Evolutionary conservation across 306 rosid species (phyloP), one percentile per base, ranked within the genome.

Genomic region (Geum urbanum): DNA sequence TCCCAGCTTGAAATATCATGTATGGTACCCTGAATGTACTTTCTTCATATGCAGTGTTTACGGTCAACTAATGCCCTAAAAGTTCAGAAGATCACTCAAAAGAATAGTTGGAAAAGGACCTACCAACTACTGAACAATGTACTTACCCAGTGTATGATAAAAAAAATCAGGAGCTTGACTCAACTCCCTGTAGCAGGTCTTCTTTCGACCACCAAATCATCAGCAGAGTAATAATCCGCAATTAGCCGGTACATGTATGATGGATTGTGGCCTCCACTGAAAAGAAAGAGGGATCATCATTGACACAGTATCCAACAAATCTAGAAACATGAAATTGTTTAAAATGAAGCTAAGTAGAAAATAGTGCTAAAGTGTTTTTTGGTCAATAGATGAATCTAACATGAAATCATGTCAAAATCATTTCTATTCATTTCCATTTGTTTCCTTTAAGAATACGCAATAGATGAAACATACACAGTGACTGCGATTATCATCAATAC

Each of bases 211-310:
- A 87, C 97, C 80, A 94, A 86, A 86, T 94, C 99, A 83, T 87
- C 92, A 66, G 99, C 95, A 55, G 97, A 86, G 83, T 94, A 94
- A 76, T 91, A 94, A 71, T 94, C 99, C 19, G 97, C 92, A 9
- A 94, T 91, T 35, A 94, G 99, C 80, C 96, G 89, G 80, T 94
- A 91, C 99, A 94, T 80, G 76, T 94, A 94, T 53, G 99, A 91
- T 37, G 99, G 85, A 76, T 89, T 94, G 75, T 94, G 96, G 79
- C 99, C 99, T 74, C 99, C 99, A 40, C 99, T 94, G 89, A 35
- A 22, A 86, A 79, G 72, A 49, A 76, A 74, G 66, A 69, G 54
- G 70, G 43, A 9, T 35, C 47, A 67, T 73, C 65, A 80, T 50
- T 73, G 65, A 56, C 58, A 60, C 56, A 60, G 49, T 16, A 39